Base-by-base conservation (phyloP, 75 land plant genomes). In the Picea glauca region DNA sequence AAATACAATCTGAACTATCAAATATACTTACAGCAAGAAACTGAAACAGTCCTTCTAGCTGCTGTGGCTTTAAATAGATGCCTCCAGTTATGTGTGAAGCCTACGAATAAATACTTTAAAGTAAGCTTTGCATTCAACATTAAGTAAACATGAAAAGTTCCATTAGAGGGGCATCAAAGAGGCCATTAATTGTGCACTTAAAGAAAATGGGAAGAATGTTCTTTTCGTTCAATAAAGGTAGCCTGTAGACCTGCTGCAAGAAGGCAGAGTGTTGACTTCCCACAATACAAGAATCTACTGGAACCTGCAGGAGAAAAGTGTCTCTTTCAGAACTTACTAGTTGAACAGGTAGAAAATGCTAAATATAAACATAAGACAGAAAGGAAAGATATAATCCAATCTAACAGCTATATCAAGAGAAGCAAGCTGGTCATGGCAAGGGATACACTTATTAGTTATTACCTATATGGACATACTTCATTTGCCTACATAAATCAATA, bases 1-100 rank as follows among this genome's bases (percentile, higher is more conserved):
- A 38, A 13, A 76, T 5, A 5, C 7, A 66, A 33, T 15, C 20
- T 43, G 20, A 70, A 70, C 50, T 70, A 43, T 43, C 20, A 6
- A 70, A 46, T n/a, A 70, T 18, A 84, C 91, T 38, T 82, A 96
- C 99, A 79, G 88, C 73, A 35, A 97, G 95, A 81, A 87, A 93
- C 78, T 97, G 91, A 80, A 93, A 90, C 32, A 97, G 87, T 17
- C 96, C 98, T 78, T 94, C 98, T 38, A 84, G 81, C 60, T 84
- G 85, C 58, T 87, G 88, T n/a, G 96, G 99, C 86, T 94, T 97
- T 81, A 88, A 78, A 80, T 97, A 91, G n/a, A 94, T 92, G 32
- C 99, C 99, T 62, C 96, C 96, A 54, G 98, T 97, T 13, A 97
- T 94, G 75, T 91, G 92, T 64, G 99, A 91, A 76, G 99, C 99